Percentiles rank a stretch among this genome's conserved stretches.
Conservation (phyloP, 2,329 filamentous ascomycete species). For the Colletotrichum eremochloae region DNA sequence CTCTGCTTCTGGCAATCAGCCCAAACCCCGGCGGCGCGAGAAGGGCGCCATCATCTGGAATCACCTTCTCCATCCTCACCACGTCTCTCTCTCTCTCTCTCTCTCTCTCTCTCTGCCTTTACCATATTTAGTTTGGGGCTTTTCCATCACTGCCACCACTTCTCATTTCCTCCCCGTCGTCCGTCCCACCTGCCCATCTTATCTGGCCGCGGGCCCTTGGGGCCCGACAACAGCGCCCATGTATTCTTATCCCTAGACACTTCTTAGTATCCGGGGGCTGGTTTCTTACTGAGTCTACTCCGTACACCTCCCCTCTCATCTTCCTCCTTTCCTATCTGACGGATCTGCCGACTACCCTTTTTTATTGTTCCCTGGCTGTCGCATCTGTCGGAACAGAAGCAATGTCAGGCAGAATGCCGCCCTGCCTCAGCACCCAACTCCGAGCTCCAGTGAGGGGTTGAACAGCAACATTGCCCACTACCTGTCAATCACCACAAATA, state of each 20-base stretch:
- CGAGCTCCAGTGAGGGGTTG: too few relatives aligned
- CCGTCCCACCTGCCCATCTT: background rate
- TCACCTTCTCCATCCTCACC: too few relatives aligned
- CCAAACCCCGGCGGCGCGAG: background rate
- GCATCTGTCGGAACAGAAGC: background rate
- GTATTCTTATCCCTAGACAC: background rate
- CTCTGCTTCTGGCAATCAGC: background rate
- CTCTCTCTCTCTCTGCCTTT: too few relatives aligned
- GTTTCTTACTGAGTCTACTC: background rate
- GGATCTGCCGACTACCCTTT: background rate
- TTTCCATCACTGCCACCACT: background rate
- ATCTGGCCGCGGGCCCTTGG: background rate
- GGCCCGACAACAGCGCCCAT: background rate
- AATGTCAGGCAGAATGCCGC: background rate
- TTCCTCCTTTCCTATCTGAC: background rate
- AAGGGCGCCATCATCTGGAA: background rate
- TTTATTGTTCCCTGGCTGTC: background rate
- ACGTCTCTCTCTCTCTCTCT: too few relatives aligned
- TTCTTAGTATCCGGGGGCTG: background rate
- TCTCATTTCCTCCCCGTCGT: background rate
- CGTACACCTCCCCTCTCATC: background rate
- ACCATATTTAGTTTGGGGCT: background rate
- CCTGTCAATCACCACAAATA: too few relatives aligned
- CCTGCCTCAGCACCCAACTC: background rate
- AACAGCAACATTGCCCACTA: too few relatives aligned